Base-by-base conservation (phyloP, 2,329 filamentous ascomycete species). In the Cordyceps fumosorosea region DNA sequence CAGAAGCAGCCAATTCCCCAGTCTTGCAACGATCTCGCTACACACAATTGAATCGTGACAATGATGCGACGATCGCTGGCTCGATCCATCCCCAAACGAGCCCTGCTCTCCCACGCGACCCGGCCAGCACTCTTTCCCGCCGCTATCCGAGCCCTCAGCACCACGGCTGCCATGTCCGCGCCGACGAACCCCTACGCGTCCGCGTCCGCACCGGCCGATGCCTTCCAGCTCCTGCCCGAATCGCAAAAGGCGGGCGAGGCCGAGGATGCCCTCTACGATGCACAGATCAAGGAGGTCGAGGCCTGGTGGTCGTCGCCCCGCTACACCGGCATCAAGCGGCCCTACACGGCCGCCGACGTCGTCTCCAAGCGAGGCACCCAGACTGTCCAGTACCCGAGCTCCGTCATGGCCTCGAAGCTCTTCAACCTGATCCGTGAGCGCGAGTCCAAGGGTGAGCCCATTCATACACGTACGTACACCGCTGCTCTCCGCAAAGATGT, bases 321-420 rank as follows among this genome's bases (percentile, higher is more conserved):
- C 62, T 99, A 87, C 73, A 84, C 89, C 66, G 93, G 90, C 64
- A 97, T 98, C 79, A 95, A 89, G 80, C 84, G 95, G 52, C 92
- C 93, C 12, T 99, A 98, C 74, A 89, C 88, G 20, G 90, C 92
- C 1, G 90, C 88, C 69, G 93, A 96, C 77, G 89, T 99, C 6
- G 93, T 96, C 65, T 92, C 89, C 75, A 98, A 98, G 80, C 84
- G 95, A 65, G 95, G 95, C 11, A 88, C 91, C 7, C 83, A 97
- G 67, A 86, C 91, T 70, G 90, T 96, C 72, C 85, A 84, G 56
- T 98, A 97, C 68, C 90, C 95, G 1, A 96, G 92, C 77, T 97
- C 92, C 16, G 78, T 96, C 65, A 97, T 96, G 90, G 95, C 93
- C 0, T 84, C 91, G 71, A 98, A 99, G 78, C 83, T 99, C 5